Evolutionary conservation across 2,329 filamentous ascomycete species (phyloP).

Genomic region (Ascochyta pisi): DNA sequence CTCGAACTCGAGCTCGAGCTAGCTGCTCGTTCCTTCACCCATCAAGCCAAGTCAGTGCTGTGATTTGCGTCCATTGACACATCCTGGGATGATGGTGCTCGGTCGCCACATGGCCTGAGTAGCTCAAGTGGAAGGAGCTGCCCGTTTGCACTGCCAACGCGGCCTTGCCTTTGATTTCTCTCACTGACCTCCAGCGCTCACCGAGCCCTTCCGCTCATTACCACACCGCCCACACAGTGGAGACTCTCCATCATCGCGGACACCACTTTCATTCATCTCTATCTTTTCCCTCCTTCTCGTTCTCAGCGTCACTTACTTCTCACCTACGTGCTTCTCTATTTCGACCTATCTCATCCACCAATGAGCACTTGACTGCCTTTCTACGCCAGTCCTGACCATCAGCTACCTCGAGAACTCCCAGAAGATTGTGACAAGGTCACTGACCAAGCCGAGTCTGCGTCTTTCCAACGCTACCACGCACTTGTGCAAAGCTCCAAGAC

Average conservation of each 20-base stretch:
- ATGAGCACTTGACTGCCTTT: conserved; percentile 17
- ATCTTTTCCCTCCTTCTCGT: conserved; percentile 15
- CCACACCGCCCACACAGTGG: conserved; percentile 20
- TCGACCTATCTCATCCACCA: conserved; percentile 8
- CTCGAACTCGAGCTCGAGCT: background rate
- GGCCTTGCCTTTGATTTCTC: conserved; percentile 23
- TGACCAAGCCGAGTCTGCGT: background rate
- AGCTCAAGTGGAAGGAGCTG: conserved; percentile 33
- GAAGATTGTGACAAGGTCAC: background rate
- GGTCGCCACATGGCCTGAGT: conserved; percentile 17
- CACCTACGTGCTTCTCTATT: conserved; percentile 12
- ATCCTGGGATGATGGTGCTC: background rate
- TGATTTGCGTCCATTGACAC: background rate
- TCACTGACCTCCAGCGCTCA: conserved; percentile 31
- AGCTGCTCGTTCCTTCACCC: conserved; percentile 19
- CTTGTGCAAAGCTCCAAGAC: background rate
- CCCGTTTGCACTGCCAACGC: conserved; percentile 25
- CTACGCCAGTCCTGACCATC: background rate
- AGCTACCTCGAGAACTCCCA: background rate
- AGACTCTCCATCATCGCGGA: conserved; percentile 14
- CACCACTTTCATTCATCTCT: conserved; percentile 35
- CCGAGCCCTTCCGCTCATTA: conserved; percentile 20
- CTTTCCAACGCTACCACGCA: background rate
- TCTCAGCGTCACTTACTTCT: conserved; percentile 8
- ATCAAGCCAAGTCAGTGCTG: conserved; percentile 9